phyloP scores from a whole-genome alignment of 2,329 filamentous ascomycete genomes.

The Geosmithia flava region DNA sequence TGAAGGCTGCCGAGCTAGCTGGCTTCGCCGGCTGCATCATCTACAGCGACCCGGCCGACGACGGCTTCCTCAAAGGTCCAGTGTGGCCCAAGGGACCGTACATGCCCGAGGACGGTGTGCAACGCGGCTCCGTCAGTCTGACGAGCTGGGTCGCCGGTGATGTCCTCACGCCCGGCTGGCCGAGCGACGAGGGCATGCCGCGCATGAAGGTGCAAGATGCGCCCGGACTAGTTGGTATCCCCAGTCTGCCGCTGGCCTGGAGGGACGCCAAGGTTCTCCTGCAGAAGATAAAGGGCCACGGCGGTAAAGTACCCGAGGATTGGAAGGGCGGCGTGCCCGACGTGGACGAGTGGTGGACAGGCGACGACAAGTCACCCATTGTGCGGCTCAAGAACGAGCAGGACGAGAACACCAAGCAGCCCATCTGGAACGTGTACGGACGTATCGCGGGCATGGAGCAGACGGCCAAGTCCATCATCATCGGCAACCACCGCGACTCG shows the following conservation, averaged over 20 bases:
- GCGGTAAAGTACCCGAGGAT: constrained; percentile 50
- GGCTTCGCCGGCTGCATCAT: constrained; percentile 82
- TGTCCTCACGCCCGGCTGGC: constrained; percentile 80
- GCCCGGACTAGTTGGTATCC: constrained; percentile 65
- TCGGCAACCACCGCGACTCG: constrained; percentile 88
- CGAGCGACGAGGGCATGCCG: constrained; percentile 53
- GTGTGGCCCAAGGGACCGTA: constrained; percentile 66
- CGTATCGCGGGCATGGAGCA: constrained; percentile 78
- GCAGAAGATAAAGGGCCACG: constrained; percentile 62
- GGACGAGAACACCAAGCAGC: constrained; percentile 69
- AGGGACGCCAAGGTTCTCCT: constrained; percentile 74
- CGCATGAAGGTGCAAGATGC: constrained; percentile 60
- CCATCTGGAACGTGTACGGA: constrained; percentile 87
- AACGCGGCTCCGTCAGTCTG: constrained; percentile 69
- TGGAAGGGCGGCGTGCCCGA: constrained; percentile 73
- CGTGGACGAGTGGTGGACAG: constrained; percentile 73
- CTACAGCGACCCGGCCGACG: constrained; percentile 81
- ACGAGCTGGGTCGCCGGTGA: constrained; percentile 80
- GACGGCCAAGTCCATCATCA: constrained; percentile 67
- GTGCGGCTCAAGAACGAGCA: constrained; percentile 79
- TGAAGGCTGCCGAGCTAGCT: constrained; percentile 79
- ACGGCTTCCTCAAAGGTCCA: constrained; percentile 64
- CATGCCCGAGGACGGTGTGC: constrained; percentile 72
- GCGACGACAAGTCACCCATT: constrained; percentile 59
- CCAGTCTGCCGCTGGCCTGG: constrained; percentile 83